phyloP scores from a whole-genome alignment of 2,329 filamentous ascomycete species.

The Geoglossum cookeanum region DNA sequence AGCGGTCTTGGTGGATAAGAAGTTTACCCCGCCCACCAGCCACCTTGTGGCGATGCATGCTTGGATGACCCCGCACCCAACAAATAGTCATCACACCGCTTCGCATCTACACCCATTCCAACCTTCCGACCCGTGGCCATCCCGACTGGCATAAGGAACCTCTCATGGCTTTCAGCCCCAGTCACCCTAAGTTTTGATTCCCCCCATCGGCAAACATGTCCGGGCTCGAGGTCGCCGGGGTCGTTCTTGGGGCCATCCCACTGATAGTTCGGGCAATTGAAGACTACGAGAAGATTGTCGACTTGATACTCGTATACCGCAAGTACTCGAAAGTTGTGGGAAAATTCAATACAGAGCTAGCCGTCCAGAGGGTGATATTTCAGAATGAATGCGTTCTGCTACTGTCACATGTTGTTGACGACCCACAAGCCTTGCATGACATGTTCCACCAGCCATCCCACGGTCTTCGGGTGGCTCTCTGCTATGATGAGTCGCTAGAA shows the following conservation, averaged over 20 bases:
- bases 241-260: conserved; percentile 10
- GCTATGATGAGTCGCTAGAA: background rate
- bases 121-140: too few species aligned
- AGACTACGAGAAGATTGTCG: conserved; percentile 5
- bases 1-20: too few species aligned
- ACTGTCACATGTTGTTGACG: background rate
- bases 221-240: conserved; percentile 10
- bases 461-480: background rate
- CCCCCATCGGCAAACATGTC: too few species aligned
- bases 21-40: too few species aligned
- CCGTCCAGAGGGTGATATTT: background rate
- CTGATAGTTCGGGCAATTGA: conserved; percentile 8
- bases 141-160: too few species aligned
- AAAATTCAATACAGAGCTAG: background rate
- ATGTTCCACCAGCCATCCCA: background rate
- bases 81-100: too few species aligned
- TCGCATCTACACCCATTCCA: too few species aligned
- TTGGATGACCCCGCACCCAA: too few species aligned
- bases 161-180: background rate
- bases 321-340: background rate
- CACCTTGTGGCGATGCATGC: too few species aligned
- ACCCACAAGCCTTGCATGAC: background rate
- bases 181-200: too few species aligned
- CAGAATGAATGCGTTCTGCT: background rate
- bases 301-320: background rate